Evolutionary conservation across 495 filamentous ascomycete genomes (phyloP).

Genomic region (Darksidea phi): DNA sequence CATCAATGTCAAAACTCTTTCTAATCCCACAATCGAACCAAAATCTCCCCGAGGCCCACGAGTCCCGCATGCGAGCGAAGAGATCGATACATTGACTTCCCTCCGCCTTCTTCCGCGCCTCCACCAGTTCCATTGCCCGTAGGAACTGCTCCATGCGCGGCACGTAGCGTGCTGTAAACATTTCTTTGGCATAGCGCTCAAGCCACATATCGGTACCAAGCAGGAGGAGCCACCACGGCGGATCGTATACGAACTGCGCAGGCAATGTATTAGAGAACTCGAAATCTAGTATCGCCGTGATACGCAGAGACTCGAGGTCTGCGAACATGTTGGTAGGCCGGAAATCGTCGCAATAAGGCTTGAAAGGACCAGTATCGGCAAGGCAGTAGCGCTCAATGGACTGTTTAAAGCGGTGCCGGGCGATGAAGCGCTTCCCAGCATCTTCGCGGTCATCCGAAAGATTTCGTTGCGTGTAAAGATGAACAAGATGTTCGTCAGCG

Average conservation of each 20-base stretch:
- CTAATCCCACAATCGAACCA: constrained; percentile 31
- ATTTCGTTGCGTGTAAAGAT: constrained; percentile 47
- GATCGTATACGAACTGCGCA: constrained; percentile 46
- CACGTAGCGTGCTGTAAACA: constrained; percentile 43
- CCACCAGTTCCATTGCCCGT: constrained; percentile 37
- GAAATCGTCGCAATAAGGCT: constrained; percentile 48
- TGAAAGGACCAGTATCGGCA: constrained; percentile 44
- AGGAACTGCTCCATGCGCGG: constrained; percentile 42
- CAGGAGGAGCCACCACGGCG: constrained; percentile 50
- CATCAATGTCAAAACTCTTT: constrained; percentile 48
- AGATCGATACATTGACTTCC: constrained; percentile 37
- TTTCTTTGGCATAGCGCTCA: constrained; percentile 40
- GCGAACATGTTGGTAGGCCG: constrained; percentile 47
- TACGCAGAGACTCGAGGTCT: constrained; percentile 44
- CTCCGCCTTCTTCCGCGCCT: constrained; percentile 30
- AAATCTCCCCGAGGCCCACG: constrained; percentile 16
- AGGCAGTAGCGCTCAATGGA: constrained; percentile 44
- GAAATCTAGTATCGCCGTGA: constrained; percentile 47
- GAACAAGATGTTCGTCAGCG: constrained; percentile 42
- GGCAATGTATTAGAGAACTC: constrained; percentile 50
- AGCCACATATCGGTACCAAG: constrained; percentile 44
- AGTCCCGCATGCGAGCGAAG: constrained; percentile 45
- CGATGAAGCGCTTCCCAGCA: constrained; percentile 43
- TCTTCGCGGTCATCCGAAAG: constrained; percentile 42
- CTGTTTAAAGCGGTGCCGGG: constrained; percentile 45